These are phyloP conservation scores for Lipomyces starkeyi DNA, from an alignment of 805 yeast species.

Conservation along the genomic window DNA sequence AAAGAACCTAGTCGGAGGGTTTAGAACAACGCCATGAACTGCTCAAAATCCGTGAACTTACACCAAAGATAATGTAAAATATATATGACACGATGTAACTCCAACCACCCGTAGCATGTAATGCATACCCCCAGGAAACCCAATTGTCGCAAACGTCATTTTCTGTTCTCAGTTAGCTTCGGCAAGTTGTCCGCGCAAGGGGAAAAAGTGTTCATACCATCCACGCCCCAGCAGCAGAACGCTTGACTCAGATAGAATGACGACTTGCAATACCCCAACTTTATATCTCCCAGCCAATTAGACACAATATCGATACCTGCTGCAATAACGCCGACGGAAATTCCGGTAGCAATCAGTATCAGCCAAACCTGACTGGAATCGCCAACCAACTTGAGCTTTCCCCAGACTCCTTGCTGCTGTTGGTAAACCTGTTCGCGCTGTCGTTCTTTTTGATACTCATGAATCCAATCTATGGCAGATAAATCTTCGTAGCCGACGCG, in stretches of 20 bases:
- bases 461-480: constrained; percentile 46
- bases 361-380: constrained; percentile 61
- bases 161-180: constrained; percentile 53
- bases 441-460: constrained; percentile 45
- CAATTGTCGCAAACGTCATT: constrained; percentile 52
- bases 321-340: constrained; percentile 77
- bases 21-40: not conserved
- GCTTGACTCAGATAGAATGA: constrained; percentile 67
- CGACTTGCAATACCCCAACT: constrained; percentile 72
- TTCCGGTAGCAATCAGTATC: constrained; percentile 72
- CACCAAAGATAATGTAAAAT: constrained; percentile 50
- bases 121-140: constrained; percentile 46
- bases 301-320: constrained; percentile 78
- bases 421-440: constrained; percentile 23
- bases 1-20: constrained; percentile 27
- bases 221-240: constrained; percentile 77
- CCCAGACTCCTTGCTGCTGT: constrained; percentile 36
- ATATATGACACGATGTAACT: constrained; percentile 47
- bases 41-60: constrained; percentile 20
- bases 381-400: constrained; percentile 39
- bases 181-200: constrained; percentile 57
- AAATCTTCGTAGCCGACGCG: constrained; percentile 34
- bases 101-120: constrained; percentile 42
- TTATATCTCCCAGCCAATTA: constrained; percentile 76
- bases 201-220: constrained; percentile 52